These are phyloP conservation scores for Boletus huronensis DNA, from an alignment of 768 basidiomycete genomes.

Conservation along the genomic window DNA sequence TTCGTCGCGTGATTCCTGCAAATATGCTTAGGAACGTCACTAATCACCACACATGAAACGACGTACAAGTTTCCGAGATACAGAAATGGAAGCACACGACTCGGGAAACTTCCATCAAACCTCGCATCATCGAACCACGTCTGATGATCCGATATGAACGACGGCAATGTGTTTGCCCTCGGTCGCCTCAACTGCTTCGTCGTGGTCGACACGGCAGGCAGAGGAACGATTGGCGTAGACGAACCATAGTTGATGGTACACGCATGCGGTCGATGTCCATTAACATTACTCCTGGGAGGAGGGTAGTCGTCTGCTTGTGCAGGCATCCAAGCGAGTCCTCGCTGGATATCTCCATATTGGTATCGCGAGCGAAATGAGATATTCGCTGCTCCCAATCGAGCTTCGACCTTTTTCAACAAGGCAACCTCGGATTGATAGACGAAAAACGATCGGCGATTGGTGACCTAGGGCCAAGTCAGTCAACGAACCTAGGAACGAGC, in stretches of 20 bases:
- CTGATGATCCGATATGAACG: conserved; percentile 68
- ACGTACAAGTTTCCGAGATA: conserved; percentile 94
- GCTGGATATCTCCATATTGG: conserved; percentile 21
- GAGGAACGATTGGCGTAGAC: conserved; percentile 6
- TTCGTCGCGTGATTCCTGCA: conserved; percentile 90
- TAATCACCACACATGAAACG: neutral
- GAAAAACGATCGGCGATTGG: conserved; percentile 81
- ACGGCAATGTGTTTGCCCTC: conserved; percentile 67
- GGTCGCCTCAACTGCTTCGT: conserved; percentile 43
- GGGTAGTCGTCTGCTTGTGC: conserved; percentile 8
- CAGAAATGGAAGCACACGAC: conserved; percentile 86
- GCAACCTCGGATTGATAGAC: conserved; percentile 83
- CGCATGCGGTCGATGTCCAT: conserved; percentile 23
- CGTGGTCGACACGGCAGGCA: conserved; percentile 10
- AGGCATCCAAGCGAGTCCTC: conserved; percentile 11
- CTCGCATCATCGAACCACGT: conserved; percentile 93
- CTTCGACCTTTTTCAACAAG: conserved; percentile 69
- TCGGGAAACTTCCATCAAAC: conserved; percentile 96
- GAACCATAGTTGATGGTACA: conserved; percentile 20
- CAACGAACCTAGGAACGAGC: neutral
- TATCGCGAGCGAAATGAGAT: conserved; percentile 23
- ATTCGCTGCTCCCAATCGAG: conserved; percentile 33
- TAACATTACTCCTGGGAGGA: conserved; percentile 6
- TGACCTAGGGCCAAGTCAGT: conserved; percentile 36
- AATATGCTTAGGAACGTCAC: neutral